Conservation (phyloP, 2,329 filamentous ascomycete genomes). For the Tolypocladium pustulatum region DNA sequence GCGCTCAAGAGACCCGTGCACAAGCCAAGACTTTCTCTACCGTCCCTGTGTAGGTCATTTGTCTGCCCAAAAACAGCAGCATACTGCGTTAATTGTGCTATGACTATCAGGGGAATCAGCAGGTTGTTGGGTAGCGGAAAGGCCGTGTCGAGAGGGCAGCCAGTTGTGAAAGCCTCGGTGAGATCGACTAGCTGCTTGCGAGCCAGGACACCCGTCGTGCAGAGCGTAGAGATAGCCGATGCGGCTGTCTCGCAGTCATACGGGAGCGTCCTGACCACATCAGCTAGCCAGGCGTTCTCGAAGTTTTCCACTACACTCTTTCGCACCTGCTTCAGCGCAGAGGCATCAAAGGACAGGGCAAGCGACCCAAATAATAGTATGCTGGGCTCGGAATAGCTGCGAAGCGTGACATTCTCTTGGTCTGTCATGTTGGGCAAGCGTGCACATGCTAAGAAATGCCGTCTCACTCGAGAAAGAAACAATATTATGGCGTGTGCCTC, state of each 20-base stretch:
- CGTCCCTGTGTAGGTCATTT: background rate
- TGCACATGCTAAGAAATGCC: too few relatives aligned
- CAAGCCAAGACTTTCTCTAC: constrained; percentile 18
- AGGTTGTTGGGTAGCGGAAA: constrained; percentile 18
- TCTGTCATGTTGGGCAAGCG: background rate
- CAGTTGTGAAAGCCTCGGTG: background rate
- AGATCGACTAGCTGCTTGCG: background rate
- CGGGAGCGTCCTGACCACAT: background rate
- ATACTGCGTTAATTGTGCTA: constrained; percentile 25
- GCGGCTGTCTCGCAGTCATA: background rate
- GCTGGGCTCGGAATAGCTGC: background rate
- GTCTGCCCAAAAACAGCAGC: background rate
- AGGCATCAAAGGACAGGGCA: background rate
- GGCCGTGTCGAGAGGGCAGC: background rate
- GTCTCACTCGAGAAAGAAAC: too few relatives aligned
- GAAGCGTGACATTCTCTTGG: background rate
- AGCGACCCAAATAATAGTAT: constrained; percentile 1
- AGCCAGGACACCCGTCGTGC: background rate
- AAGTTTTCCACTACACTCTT: background rate
- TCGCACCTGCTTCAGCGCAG: background rate
- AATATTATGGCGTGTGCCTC: too few relatives aligned
- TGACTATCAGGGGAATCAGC: constrained; percentile 26
- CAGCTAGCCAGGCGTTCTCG: background rate
- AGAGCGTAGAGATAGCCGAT: background rate
- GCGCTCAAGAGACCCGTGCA: constrained; percentile 29